Conservation (phyloP, 495 filamentous ascomycete species). For the Evansstolkia leycettana region DNA sequence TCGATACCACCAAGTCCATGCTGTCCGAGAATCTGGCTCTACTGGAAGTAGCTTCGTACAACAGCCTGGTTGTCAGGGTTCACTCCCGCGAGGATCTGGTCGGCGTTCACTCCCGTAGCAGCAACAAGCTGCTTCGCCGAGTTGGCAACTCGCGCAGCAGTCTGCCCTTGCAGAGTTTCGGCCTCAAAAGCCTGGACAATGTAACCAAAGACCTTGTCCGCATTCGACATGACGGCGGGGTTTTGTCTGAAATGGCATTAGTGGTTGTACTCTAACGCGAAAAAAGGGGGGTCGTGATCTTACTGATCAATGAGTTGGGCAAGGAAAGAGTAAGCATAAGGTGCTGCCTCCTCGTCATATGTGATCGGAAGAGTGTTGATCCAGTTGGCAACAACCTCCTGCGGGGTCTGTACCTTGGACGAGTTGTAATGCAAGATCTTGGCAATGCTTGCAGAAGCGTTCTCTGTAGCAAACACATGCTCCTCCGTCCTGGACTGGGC, state of each 20-base stretch:
- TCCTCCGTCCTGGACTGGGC: constrained; percentile 78
- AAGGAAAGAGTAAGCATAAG: constrained; percentile 90
- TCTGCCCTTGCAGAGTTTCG: constrained; percentile 78
- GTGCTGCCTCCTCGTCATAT: constrained; percentile 95
- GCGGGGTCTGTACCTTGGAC: constrained; percentile 56
- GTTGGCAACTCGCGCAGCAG: constrained; percentile 55
- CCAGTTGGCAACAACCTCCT: constrained; percentile 69
- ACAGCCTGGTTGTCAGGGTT: constrained; percentile 63
- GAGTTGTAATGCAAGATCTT: constrained; percentile 89
- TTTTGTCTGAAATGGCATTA: constrained; percentile 57
- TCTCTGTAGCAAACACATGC: constrained; percentile 94
- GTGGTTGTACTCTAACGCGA: background rate
- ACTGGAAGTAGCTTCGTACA: constrained; percentile 60
- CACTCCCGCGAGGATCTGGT: constrained; percentile 56
- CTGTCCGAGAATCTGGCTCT: no score
- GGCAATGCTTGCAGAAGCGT: constrained; percentile 91
- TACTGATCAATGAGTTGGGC: constrained; percentile 89
- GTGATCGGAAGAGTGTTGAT: constrained; percentile 79
- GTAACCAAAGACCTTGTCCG: constrained; percentile 66
- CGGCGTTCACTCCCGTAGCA: constrained; percentile 55
- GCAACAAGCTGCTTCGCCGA: constrained; percentile 63
- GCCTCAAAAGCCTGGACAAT: constrained; percentile 82
- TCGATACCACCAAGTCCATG: no score
- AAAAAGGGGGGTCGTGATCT: constrained; percentile 24
- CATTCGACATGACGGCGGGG: constrained; percentile 61